Evolutionary conservation across 306 rosid species (phyloP).

Genomic region (Fragaria nilgerrensis): DNA sequence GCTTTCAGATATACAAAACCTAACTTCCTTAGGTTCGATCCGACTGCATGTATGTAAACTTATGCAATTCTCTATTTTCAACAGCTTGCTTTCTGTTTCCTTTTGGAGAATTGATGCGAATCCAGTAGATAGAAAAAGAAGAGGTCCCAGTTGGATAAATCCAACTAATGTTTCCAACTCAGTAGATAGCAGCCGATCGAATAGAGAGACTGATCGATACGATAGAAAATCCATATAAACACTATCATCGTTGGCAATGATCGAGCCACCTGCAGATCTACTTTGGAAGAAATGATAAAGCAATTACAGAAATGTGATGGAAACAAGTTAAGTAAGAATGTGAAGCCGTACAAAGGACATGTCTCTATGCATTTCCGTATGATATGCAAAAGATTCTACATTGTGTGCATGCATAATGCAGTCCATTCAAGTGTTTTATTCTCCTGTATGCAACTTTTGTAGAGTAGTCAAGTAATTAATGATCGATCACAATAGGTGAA

Average conservation of each 20-base stretch:
- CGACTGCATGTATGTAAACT: background rate
- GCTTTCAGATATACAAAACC: background rate
- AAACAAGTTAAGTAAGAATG: background rate
- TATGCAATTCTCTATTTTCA: background rate
- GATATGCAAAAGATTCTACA: conserved; percentile 49
- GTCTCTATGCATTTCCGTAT: conserved; percentile 33
- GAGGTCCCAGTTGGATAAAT: conserved; percentile 35
- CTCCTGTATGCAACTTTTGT: background rate
- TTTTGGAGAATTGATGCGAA: background rate
- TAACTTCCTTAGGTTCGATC: background rate
- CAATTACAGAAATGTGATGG: background rate
- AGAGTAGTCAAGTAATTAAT: conserved; percentile 39
- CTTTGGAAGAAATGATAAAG: background rate
- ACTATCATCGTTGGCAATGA: background rate
- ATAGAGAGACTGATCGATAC: background rate
- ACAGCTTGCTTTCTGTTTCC: background rate
- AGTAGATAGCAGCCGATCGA: background rate
- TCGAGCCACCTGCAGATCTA: background rate
- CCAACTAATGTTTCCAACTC: conserved; percentile 19
- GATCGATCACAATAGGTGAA: conserved; percentile 12
- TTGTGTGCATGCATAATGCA: background rate
- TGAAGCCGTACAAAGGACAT: conserved; percentile 59
- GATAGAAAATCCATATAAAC: background rate
- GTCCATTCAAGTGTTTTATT: background rate
- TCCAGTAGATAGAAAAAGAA: conserved; percentile 18